These are phyloP conservation scores for Dioscorea alata DNA, from an alignment of 106 monocot species.

Conservation along the genomic window DNA sequence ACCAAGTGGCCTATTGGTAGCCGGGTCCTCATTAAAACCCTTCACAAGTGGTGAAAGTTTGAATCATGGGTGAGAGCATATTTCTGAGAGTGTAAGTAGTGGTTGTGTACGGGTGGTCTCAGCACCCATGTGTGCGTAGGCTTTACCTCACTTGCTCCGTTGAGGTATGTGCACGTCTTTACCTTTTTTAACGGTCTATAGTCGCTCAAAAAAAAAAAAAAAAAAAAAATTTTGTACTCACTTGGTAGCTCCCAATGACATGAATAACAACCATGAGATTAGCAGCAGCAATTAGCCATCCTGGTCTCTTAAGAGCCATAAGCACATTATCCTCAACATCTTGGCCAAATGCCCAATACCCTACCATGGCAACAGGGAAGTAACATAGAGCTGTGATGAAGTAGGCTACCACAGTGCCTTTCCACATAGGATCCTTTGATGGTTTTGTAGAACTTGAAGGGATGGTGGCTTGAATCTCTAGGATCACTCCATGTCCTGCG, in stretches of 20 bases:
- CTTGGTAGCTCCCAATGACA: constrained; percentile 33
- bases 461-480: constrained; percentile 40
- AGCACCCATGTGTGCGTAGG: too few species aligned
- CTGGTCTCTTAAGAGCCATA: constrained; percentile 15
- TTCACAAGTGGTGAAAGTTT: too few species aligned
- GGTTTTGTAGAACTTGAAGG: constrained; percentile 31
- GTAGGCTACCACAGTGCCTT: constrained; percentile 25
- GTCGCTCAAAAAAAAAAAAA: too few species aligned
- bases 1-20: too few species aligned
- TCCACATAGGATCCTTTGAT: constrained; percentile 33
- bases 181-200: too few species aligned
- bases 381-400: constrained; percentile 33
- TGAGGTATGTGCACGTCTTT: too few species aligned
- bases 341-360: constrained; percentile 29
- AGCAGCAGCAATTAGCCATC: constrained; percentile 39
- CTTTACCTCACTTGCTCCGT: too few species aligned
- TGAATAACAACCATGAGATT: constrained; percentile 39
- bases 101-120: too few species aligned
- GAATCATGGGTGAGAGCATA: too few species aligned
- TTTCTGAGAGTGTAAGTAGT: too few species aligned
- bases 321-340: constrained; percentile 29
- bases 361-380: constrained; percentile 33
- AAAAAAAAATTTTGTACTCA: too few species aligned
- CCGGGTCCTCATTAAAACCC: too few species aligned
- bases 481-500: constrained; percentile 31